Evolutionary conservation across 2,329 filamentous ascomycete genomes (phyloP).

Genomic region (Colletotrichum tabaci): DNA sequence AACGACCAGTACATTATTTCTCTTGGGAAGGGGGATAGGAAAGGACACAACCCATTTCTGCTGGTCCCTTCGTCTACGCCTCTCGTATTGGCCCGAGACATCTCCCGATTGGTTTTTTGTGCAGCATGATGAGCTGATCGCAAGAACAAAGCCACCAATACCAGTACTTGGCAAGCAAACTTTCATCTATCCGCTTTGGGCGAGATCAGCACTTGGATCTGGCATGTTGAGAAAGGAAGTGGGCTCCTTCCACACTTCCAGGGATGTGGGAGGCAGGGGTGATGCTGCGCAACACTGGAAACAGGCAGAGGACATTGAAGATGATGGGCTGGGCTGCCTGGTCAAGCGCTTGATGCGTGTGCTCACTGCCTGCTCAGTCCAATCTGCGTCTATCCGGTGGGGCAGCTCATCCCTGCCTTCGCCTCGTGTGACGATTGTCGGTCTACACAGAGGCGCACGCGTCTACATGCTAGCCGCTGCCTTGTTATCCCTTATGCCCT

Average conservation of each 20-base stretch:
- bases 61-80: not conserved
- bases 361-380: not conserved
- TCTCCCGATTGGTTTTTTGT: not conserved
- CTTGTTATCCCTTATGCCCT: not conserved
- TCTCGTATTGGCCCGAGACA: constrained; percentile 22
- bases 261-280: constrained; percentile 1
- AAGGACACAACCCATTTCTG: too few relatives aligned
- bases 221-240: not conserved
- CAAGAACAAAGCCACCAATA: constrained; percentile 31
- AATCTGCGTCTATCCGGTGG: not conserved
- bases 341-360: constrained; percentile 10
- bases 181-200: constrained; percentile 9
- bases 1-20: too few relatives aligned
- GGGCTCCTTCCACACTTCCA: not conserved
- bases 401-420: constrained; percentile 11
- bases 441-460: not conserved
- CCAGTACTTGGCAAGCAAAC: constrained; percentile 31
- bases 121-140: constrained; percentile 24
- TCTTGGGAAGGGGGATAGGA: too few relatives aligned
- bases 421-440: not conserved
- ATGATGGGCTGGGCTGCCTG: not conserved
- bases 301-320: constrained; percentile 1
- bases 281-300: constrained; percentile 2
- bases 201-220: constrained; percentile 19
- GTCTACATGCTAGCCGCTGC: not conserved